phyloP scores from a whole-genome alignment of 1,139 yeast species.

The Diutina neorugosa region DNA sequence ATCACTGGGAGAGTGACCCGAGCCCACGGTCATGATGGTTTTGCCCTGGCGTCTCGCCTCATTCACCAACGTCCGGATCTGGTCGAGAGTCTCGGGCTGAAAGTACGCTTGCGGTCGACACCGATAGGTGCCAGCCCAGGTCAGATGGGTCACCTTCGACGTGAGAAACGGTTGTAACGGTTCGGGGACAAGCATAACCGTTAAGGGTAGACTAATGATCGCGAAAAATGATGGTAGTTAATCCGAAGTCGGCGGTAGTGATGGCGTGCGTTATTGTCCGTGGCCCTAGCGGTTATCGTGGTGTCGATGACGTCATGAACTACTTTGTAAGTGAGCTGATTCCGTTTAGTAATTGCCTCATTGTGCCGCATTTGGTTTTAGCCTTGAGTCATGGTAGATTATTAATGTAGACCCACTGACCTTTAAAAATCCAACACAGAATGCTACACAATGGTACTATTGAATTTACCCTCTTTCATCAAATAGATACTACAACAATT shows the following conservation, averaged over 20 bases:
- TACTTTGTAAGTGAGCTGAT: not conserved
- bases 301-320: not conserved
- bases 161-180: conserved; percentile 22
- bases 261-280: too few species aligned
- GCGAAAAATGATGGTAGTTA: not conserved
- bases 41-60: conserved; percentile 48
- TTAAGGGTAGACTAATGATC: not conserved
- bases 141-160: conserved; percentile 37
- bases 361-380: too few species aligned
- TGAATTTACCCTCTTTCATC: too few species aligned
- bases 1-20: conserved; percentile 93
- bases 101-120: conserved; percentile 69
- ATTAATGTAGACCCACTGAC: too few species aligned
- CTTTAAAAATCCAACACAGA: too few species aligned
- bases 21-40: conserved; percentile 78
- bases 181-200: conserved; percentile 7
- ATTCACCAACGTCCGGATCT: conserved; percentile 50
- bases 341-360: not conserved
- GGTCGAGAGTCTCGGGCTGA: conserved; percentile 59
- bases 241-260: too few species aligned
- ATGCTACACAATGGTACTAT: too few species aligned
- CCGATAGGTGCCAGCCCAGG: conserved; percentile 88
- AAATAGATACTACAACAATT: too few species aligned
- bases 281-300: not conserved
- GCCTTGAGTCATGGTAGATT: too few species aligned